phyloP scores from a whole-genome alignment of 2,329 filamentous ascomycete genomes.

The Sporothrix brasiliensis region DNA sequence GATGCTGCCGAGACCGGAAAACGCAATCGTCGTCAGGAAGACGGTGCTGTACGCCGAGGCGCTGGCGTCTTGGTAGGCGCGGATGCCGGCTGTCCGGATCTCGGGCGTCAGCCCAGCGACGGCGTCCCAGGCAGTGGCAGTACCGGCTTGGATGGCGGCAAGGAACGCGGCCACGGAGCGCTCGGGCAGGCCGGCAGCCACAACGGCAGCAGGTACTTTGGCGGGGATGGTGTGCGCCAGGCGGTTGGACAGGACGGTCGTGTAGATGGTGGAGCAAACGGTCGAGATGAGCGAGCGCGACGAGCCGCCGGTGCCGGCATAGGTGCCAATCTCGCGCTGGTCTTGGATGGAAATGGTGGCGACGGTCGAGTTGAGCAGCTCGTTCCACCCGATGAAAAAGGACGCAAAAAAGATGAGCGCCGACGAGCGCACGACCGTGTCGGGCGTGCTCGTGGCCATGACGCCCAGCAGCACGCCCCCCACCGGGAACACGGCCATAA shows the following conservation, averaged over 20 bases:
- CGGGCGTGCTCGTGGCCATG: slow-evolving; percentile 41
- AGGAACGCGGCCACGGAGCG: slow-evolving; percentile 44
- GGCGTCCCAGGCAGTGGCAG: slow-evolving; percentile 33
- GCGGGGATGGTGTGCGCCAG: slow-evolving; percentile 41
- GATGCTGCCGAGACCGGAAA: slow-evolving; percentile 42
- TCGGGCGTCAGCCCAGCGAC: slow-evolving; percentile 40
- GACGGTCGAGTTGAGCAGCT: slow-evolving; percentile 44
- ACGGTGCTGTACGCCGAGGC: slow-evolving; percentile 44
- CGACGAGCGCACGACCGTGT: slow-evolving; percentile 38
- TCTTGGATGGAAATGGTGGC: slow-evolving; percentile 43
- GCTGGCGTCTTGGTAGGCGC: slow-evolving; percentile 44
- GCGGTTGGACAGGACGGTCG: slow-evolving; percentile 43
- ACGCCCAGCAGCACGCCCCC: slow-evolving; percentile 42
- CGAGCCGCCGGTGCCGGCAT: slow-evolving; percentile 43
- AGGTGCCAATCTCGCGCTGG: slow-evolving; percentile 44
- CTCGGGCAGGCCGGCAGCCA: slow-evolving; percentile 45
- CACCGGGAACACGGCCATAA: slow-evolving; percentile 41
- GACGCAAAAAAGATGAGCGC: slow-evolving; percentile 41
- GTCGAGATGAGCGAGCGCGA: slow-evolving; percentile 44
- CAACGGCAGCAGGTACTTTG: slow-evolving; percentile 42
- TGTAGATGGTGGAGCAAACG: slow-evolving; percentile 45
- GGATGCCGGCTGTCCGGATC: slow-evolving; percentile 40
- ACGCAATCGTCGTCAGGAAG: slow-evolving; percentile 45
- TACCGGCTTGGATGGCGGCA: slow-evolving; percentile 39
- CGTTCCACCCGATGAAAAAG: slow-evolving; percentile 45